Percentiles rank a stretch among this genome's conserved stretches.
phyloP scores from a whole-genome alignment of 2,329 filamentous ascomycete genomes.

The Sporothrix luriei region DNA sequence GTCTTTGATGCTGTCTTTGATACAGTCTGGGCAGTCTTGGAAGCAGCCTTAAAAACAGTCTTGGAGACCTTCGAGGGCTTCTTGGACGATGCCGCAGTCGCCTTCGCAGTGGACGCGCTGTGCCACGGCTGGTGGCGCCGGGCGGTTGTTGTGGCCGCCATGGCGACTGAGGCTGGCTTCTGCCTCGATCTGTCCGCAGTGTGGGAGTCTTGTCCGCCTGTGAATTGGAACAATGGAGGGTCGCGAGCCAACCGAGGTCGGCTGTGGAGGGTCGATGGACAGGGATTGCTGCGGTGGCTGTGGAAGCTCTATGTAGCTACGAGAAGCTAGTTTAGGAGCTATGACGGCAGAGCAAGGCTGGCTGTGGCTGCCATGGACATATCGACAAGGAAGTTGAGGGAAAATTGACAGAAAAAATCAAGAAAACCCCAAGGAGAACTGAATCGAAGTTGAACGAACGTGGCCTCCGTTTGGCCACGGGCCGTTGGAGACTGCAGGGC shows the following conservation, averaged over 20 bases:
- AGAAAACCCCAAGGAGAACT: too few species aligned
- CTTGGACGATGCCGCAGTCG: neutral
- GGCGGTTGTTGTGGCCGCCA: slow-evolving; percentile 20
- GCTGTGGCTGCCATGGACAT: neutral
- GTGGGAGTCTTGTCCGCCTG: too few species aligned
- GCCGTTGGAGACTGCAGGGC: neutral
- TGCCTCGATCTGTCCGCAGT: neutral
- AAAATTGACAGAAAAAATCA: neutral
- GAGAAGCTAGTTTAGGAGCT: neutral
- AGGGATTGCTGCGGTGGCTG: neutral
- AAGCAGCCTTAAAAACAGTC: neutral
- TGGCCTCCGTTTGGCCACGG: slow-evolving; percentile 12
- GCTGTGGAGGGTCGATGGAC: slow-evolving; percentile 10
- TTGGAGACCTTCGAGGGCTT: neutral
- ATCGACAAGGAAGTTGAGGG: neutral
- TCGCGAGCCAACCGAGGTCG: slow-evolving; percentile 9
- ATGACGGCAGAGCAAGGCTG: neutral
- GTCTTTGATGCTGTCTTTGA: neutral
- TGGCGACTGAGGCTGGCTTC: neutral
- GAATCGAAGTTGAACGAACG: neutral
- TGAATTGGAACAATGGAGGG: neutral
- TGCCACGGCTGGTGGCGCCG: slow-evolving; percentile 20
- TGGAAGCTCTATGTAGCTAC: neutral
- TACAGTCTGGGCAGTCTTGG: neutral
- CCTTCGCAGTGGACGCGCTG: neutral